These are phyloP conservation scores for Saitozyma sp. DNA, from an alignment of 768 basidiomycete species.

Conservation along the genomic window DNA sequence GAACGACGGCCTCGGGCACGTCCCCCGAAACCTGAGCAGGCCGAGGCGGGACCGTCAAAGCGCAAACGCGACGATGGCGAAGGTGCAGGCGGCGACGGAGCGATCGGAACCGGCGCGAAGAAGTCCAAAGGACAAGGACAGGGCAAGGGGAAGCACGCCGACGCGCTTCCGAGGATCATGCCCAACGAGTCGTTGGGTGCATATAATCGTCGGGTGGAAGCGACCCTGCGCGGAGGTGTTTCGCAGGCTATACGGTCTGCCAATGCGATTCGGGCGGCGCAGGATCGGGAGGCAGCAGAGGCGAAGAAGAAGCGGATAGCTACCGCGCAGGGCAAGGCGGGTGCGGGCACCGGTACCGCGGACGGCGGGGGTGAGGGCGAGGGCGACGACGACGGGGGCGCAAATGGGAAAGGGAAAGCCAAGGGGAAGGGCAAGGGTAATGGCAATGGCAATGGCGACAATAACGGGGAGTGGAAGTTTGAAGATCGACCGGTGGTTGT, in stretches of 20 bases:
- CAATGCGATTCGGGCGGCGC: constrained; percentile 22
- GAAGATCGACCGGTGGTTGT: constrained; percentile 20
- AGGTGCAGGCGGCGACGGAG: not conserved
- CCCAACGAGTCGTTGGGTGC: constrained; percentile 45
- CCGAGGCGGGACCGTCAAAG: not conserved
- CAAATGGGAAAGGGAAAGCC: constrained; percentile 10
- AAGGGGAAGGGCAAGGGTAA: constrained; percentile 10
- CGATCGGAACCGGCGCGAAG: constrained; percentile 5
- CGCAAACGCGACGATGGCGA: constrained; percentile 3
- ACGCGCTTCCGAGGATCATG: constrained; percentile 30
- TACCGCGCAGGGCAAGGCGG: constrained; percentile 12
- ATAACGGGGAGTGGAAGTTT: constrained; percentile 2
- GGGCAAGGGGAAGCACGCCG: constrained; percentile 14
- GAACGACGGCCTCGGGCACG: constrained; percentile 6
- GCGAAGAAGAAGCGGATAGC: constrained; percentile 14
- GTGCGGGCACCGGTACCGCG: not conserved
- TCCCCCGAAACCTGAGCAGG: not conserved
- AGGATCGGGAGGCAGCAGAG: constrained; percentile 17
- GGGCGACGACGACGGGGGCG: constrained; percentile 4
- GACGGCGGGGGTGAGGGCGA: constrained; percentile 2
- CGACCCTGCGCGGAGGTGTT: constrained; percentile 42
- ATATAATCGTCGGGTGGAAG: constrained; percentile 49
- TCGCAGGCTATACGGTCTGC: constrained; percentile 46
- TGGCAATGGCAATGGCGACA: not conserved
- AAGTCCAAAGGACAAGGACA: constrained; percentile 2